Evolutionary conservation across 2,329 filamentous ascomycete species (phyloP).

Genomic region (Aureobasidium vineae): DNA sequence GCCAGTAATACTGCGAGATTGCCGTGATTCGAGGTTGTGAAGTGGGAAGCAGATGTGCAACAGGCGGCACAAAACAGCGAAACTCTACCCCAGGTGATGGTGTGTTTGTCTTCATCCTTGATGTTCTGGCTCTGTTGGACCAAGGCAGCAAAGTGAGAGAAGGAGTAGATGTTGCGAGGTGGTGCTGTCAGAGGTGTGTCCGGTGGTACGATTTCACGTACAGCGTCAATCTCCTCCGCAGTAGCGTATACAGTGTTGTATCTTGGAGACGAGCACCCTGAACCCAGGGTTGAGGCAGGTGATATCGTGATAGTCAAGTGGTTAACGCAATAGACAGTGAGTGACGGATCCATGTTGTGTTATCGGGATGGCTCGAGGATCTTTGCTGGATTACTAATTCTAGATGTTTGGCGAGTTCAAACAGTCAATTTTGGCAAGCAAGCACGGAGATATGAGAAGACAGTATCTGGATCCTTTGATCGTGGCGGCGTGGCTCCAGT

Average conservation of each 20-base stretch:
- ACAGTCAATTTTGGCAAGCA: background rate
- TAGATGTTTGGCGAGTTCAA: no score
- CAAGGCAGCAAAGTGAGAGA: background rate
- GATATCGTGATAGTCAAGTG: background rate
- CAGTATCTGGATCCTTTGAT: no score
- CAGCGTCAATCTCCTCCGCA: background rate
- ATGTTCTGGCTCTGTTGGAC: background rate
- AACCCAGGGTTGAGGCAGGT: background rate
- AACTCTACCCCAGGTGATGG: background rate
- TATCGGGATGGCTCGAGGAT: background rate
- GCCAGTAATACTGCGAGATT: background rate
- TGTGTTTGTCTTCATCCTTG: background rate
- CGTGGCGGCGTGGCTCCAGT: background rate
- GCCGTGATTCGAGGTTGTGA: no score
- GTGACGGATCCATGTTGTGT: background rate
- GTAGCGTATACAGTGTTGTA: background rate
- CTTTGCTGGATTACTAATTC: background rate
- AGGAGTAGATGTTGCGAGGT: background rate
- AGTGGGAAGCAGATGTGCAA: no score
- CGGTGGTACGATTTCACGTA: background rate
- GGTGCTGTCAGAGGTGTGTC: background rate
- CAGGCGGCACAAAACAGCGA: background rate
- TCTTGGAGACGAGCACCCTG: background rate
- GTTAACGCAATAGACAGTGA: background rate
- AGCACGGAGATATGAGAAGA: background rate